Percentiles rank a stretch among this genome's conserved stretches.
Evolutionary conservation across 2,329 filamentous ascomycete species (phyloP).

Genomic region (Penicillium sp.): DNA sequence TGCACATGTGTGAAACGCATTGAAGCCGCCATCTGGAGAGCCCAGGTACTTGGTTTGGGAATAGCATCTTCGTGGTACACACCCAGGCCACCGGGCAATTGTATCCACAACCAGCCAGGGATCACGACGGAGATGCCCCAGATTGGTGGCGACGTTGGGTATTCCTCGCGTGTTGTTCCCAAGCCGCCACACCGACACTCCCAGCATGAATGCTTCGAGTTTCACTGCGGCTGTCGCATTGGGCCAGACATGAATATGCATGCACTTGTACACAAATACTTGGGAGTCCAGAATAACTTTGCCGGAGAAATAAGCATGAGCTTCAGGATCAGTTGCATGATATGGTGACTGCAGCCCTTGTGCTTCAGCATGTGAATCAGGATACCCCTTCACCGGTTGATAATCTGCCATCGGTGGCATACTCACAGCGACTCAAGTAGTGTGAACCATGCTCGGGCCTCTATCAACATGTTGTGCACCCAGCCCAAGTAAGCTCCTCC

Average conservation of each 20-base stretch:
- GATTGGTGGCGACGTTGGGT: background rate
- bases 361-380: no score
- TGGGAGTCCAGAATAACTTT: background rate
- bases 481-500: no score
- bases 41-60: constrained; percentile 6
- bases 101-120: constrained; percentile 1
- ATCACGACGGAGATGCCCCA: background rate
- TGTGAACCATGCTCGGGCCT: no score
- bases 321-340: no score
- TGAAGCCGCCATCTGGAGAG: background rate
- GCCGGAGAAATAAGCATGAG: no score
- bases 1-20: background rate
- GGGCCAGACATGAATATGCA: constrained; percentile 1
- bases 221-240: constrained; percentile 7
- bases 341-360: no score
- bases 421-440: no score
- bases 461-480: no score
- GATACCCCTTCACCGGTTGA: no score
- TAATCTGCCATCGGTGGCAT: no score
- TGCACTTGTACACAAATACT: background rate
- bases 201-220: constrained; percentile 2
- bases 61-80: constrained; percentile 1
- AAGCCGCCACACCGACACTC: background rate
- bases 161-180: background rate
- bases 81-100: constrained; percentile 5